phyloP scores from a whole-genome alignment of 805 yeast genomes.

The Pichia membranifaciens region DNA sequence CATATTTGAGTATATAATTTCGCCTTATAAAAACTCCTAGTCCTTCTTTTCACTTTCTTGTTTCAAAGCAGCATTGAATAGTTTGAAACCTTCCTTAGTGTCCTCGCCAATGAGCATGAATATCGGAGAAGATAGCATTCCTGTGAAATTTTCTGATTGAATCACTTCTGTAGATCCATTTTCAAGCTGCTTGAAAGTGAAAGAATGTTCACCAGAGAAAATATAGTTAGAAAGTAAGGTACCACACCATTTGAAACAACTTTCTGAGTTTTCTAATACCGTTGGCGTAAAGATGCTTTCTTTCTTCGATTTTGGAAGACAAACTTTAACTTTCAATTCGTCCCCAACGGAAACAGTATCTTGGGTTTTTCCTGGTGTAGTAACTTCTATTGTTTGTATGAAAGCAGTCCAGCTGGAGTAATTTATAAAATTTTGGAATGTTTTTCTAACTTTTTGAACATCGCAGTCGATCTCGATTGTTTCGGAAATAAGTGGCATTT shows the following conservation, averaged over 20 bases:
- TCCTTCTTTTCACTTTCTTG: not conserved
- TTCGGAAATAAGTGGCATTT: too few relatives aligned
- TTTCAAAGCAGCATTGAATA: constrained; percentile 4
- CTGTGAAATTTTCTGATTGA: not conserved
- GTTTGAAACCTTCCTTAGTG: not conserved
- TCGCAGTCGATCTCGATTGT: too few relatives aligned
- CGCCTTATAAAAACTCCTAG: too few relatives aligned
- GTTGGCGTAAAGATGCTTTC: not conserved
- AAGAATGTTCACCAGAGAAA: constrained; percentile 1
- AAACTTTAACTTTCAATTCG: not conserved
- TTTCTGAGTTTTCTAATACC: not conserved
- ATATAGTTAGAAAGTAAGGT: not conserved
- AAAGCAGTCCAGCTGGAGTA: constrained; percentile 2
- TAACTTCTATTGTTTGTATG: not conserved
- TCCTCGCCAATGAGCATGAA: not conserved
- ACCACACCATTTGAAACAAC: not conserved
- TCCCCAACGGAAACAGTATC: not conserved
- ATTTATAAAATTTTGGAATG: too few relatives aligned
- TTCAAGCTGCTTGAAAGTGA: not conserved
- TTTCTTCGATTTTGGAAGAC: not conserved
- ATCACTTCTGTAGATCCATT: not conserved
- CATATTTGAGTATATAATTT: too few relatives aligned
- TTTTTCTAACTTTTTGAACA: too few relatives aligned
- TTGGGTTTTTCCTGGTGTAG: not conserved
- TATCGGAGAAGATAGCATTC: not conserved